These are phyloP conservation scores for Myxozyma melibiosi DNA, from an alignment of 805 yeast genomes.

Conservation along the genomic window DNA sequence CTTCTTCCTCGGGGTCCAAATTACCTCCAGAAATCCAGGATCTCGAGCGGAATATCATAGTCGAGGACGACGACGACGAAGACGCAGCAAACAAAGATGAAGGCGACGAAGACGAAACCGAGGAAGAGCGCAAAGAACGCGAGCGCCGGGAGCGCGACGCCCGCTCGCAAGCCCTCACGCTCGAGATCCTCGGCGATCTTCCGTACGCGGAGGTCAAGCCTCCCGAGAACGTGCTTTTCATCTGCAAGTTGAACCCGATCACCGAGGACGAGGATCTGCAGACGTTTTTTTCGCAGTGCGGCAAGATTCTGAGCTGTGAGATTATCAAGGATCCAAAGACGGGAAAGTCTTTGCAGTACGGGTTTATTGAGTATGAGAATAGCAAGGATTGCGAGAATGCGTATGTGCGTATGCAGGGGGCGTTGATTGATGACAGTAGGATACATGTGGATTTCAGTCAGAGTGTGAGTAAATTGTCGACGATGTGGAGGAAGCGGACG, in stretches of 20 bases:
- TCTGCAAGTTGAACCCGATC: constrained; percentile 64
- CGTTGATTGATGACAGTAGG: constrained; percentile 63
- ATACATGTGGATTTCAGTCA: constrained; percentile 72
- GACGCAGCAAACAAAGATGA: neutral
- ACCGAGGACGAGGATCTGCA: constrained; percentile 60
- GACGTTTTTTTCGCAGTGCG: constrained; percentile 64
- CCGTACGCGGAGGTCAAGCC: constrained; percentile 62
- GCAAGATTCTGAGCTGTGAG: constrained; percentile 55
- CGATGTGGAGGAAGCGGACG: constrained; percentile 21
- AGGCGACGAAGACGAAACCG: constrained; percentile 29
- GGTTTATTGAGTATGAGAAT: constrained; percentile 59
- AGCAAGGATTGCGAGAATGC: constrained; percentile 61
- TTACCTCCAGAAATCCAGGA: constrained; percentile 5
- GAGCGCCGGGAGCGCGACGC: constrained; percentile 44
- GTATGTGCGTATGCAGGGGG: constrained; percentile 61
- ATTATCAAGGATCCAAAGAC: constrained; percentile 53
- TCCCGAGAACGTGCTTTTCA: constrained; percentile 61
- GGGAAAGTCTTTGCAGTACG: constrained; percentile 59
- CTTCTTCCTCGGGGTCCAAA: neutral
- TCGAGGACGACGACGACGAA: constrained; percentile 5
- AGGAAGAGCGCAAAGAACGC: constrained; percentile 40
- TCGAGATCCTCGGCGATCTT: constrained; percentile 66
- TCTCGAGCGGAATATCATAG: constrained; percentile 17
- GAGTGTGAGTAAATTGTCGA: constrained; percentile 46
- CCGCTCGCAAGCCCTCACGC: constrained; percentile 58